Percentiles rank a stretch among this genome's conserved stretches.
Conservation (phyloP, 2,329 filamentous ascomycete species). For the Elsinoe perseae region DNA sequence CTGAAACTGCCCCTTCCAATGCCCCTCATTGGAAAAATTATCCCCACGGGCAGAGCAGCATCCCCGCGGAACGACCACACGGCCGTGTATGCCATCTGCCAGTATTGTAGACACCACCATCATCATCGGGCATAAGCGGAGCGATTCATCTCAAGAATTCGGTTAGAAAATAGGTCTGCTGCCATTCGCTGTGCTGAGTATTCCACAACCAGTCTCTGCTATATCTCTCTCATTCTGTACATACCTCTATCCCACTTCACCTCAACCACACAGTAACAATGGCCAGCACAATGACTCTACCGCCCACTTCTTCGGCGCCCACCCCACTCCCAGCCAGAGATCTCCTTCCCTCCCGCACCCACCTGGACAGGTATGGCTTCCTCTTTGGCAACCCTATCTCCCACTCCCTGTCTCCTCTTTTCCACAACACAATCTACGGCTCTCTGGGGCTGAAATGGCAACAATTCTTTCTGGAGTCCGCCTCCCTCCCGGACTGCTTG, state of each 20-base stretch:
- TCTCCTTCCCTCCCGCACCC: slow-evolving; percentile 14
- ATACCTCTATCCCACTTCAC: background rate
- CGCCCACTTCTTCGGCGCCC: background rate
- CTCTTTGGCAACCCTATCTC: slow-evolving; percentile 51
- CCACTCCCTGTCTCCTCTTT: slow-evolving; percentile 49
- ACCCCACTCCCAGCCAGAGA: background rate
- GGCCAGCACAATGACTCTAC: slow-evolving; percentile 7
- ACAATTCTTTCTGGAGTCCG: slow-evolving; percentile 43
- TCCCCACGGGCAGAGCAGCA: slow-evolving; percentile 5
- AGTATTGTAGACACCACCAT: background rate
- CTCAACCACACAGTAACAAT: slow-evolving; percentile 3
- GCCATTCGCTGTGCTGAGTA: slow-evolving; percentile 10
- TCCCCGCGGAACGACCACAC: background rate
- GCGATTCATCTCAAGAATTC: background rate
- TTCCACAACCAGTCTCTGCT: background rate
- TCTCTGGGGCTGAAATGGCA: slow-evolving; percentile 45
- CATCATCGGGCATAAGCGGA: slow-evolving; percentile 12
- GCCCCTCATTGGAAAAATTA: slow-evolving; percentile 1
- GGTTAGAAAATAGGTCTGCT: slow-evolving; percentile 1
- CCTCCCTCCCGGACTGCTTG: slow-evolving; percentile 38
- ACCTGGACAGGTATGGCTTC: slow-evolving; percentile 46
- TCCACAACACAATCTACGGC: slow-evolving; percentile 49
- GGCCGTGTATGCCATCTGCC: background rate
- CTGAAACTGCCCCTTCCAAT: background rate
- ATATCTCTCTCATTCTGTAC: background rate